These are phyloP conservation scores for Phytophthora sansomeana DNA, from an alignment of 352 stramenopile species.

Conservation along the genomic window DNA sequence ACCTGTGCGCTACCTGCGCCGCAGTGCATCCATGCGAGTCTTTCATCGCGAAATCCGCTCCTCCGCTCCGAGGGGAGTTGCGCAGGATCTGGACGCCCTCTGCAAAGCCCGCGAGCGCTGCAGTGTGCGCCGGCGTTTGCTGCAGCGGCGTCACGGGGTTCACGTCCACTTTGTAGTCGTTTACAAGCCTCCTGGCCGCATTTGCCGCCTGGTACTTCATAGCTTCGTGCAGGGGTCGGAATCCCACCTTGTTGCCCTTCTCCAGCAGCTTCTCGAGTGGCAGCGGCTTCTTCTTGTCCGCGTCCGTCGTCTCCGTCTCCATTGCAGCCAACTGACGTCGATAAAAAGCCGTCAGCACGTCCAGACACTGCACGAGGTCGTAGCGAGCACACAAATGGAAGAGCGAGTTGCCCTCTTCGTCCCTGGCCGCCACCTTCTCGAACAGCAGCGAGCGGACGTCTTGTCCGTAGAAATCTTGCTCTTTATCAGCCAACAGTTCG, in stretches of 20 bases:
- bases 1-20: conserved; percentile 53
- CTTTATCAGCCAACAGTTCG: conserved; percentile 44
- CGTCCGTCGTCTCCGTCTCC: conserved; percentile 20
- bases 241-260: conserved; percentile 68
- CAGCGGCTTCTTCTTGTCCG: conserved; percentile 31
- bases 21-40: conserved; percentile 66
- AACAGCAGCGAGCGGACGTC: conserved; percentile 61
- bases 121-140: conserved; percentile 76
- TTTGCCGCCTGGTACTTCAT: conserved; percentile 64
- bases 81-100: conserved; percentile 62
- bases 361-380: conserved; percentile 57
- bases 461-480: conserved; percentile 21
- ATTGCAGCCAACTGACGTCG: conserved; percentile 30
- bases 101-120: conserved; percentile 56
- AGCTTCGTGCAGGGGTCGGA: conserved; percentile 71
- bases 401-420: conserved; percentile 83
- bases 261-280: conserved; percentile 54
- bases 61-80: conserved; percentile 25
- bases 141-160: conserved; percentile 55
- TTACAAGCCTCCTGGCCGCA: conserved; percentile 41
- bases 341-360: conserved; percentile 59
- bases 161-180: conserved; percentile 52
- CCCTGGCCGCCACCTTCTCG: conserved; percentile 56
- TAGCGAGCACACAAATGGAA: conserved; percentile 83
- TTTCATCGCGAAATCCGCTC: conserved; percentile 36